Percentiles rank a stretch among this genome's conserved stretches.
Conservation (phyloP, 2,329 filamentous ascomycete species). For the Colletotrichum brevisporum region DNA sequence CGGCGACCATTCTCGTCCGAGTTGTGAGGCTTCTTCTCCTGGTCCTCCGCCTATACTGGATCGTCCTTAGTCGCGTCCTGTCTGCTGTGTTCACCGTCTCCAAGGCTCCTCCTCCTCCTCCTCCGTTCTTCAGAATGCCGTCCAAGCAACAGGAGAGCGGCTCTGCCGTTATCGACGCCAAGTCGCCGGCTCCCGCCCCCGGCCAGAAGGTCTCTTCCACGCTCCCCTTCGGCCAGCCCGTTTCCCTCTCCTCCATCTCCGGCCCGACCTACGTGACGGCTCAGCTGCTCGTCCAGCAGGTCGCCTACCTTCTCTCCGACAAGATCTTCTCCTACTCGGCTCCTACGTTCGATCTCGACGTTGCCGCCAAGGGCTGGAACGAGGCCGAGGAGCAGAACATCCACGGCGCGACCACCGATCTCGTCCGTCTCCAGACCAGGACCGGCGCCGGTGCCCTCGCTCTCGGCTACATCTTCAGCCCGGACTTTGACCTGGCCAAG, state of each 20-base stretch:
- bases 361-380: conserved; percentile 85
- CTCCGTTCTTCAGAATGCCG: conserved; percentile 31
- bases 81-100: conserved; percentile 27
- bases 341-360: conserved; percentile 91
- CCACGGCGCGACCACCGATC: conserved; percentile 82
- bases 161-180: conserved; percentile 48
- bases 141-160: conserved; percentile 57
- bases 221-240: conserved; percentile 70
- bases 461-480: conserved; percentile 97
- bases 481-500: conserved; percentile 94
- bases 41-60: conserved; percentile 27
- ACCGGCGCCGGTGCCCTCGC: conserved; percentile 92
- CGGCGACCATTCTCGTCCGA: conserved; percentile 32
- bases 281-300: conserved; percentile 94
- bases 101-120: conserved; percentile 7
- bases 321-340: conserved; percentile 98
- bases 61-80: conserved; percentile 29
- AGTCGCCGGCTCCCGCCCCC: conserved; percentile 48
- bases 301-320: conserved; percentile 94
- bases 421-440: conserved; percentile 87
- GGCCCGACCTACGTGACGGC: conserved; percentile 94
- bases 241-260: conserved; percentile 74
- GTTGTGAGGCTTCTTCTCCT: conserved; percentile 27
- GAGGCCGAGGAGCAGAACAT: conserved; percentile 80
- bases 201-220: conserved; percentile 64